These are phyloP conservation scores for Stachybotrys echinatus DNA, from an alignment of 2,329 filamentous ascomycete genomes.

Conservation along the genomic window DNA sequence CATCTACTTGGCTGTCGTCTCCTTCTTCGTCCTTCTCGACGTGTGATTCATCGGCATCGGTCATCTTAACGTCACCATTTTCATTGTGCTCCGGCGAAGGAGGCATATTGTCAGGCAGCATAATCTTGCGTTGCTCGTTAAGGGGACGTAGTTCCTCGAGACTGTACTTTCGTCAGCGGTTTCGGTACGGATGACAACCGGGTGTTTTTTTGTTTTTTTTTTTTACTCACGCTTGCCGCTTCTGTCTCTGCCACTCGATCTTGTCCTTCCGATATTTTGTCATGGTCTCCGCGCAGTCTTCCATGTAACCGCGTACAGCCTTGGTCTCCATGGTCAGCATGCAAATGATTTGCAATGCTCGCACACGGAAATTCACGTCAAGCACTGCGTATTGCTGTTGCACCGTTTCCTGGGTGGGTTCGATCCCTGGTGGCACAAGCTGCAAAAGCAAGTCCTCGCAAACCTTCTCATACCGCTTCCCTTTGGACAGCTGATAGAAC, in stretches of 20 bases:
- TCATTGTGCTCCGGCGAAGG: conserved; percentile 52
- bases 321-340: conserved; percentile 83
- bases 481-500: conserved; percentile 76
- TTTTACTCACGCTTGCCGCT: conserved; percentile 57
- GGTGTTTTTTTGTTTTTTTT: no score
- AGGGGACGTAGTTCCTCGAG: conserved; percentile 65
- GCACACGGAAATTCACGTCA: conserved; percentile 77
- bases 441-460: conserved; percentile 77
- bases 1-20: conserved; percentile 68
- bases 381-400: conserved; percentile 66
- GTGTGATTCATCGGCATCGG: conserved; percentile 56
- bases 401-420: conserved; percentile 72
- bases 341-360: conserved; percentile 78
- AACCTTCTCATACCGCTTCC: conserved; percentile 59
- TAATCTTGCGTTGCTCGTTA: conserved; percentile 67
- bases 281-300: conserved; percentile 90
- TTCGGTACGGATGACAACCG: no score
- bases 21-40: conserved; percentile 54
- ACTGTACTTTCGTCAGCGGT: conserved; percentile 34
- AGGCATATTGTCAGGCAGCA: conserved; percentile 68
- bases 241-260: conserved; percentile 82
- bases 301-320: conserved; percentile 80
- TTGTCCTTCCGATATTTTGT: conserved; percentile 92
- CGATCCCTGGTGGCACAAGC: conserved; percentile 72
- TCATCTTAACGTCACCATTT: conserved; percentile 53